Evolutionary conservation across 495 filamentous ascomycete species (phyloP), one percentile per base, ranked within the genome.

Genomic region (Penicillium tannophilum): DNA sequence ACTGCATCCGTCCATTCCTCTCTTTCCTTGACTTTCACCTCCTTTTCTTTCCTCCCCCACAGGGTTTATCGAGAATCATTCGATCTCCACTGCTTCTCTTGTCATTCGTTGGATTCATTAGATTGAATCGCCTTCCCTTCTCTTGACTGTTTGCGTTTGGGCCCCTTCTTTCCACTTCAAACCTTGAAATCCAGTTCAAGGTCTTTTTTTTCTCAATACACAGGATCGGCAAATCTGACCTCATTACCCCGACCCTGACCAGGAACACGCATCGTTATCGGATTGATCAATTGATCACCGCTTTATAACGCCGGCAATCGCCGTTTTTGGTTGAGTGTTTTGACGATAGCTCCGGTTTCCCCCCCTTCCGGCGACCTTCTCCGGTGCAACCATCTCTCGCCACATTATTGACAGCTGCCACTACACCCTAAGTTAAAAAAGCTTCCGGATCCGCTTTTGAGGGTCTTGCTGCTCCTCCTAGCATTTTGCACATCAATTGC

Each of bases 391-490:
- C 61, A 43, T 41, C 47, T 49, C 46, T 61, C 56, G 61, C 66
- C 63, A 69, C 64, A 59, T 67, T 65, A 60, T 65, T 69, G 64
- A 67, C 61, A 65, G 59, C 39, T 58, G 49, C 50, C 46, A 58
- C 46, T 54, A 45, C 41, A 26, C 54, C 20, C 39, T 49, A 51
- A 7, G 4, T 28, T 28, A 36, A 9, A 36, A 36, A 36, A 36
- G 12, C 3, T 14, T 36, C 33, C 33, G 33, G 33, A 36, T 36
- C 33, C 33, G 33, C 33, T 36, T 36, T 36, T 23, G 20, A 9
- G 10, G 47, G 41, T 26, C 42, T 54, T 24, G 46, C 14, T 52
- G 39, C 26, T 51, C 46, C 33, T 8, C 17, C 52, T 52, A 45
- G n/a, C 30, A 30, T 26, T 42, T 33, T 12, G 45, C n/a, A 30